phyloP scores from a whole-genome alignment of 805 yeast genomes.

The Candida boleticola region DNA sequence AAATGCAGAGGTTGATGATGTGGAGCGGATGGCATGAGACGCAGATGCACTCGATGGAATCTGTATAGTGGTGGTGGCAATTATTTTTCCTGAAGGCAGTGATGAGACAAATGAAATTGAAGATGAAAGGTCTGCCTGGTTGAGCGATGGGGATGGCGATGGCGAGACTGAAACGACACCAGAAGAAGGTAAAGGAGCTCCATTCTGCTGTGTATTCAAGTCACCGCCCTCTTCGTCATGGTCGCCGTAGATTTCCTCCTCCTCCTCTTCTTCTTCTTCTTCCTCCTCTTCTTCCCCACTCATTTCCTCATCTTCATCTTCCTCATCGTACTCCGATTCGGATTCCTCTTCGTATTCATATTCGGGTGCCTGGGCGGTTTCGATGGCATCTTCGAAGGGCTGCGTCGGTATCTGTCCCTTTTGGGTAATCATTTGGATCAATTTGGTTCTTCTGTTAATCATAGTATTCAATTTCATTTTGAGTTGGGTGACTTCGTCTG shows the following conservation, averaged over 20 bases:
- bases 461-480: slow-evolving; percentile 21
- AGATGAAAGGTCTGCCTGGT: background rate
- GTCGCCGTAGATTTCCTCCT: background rate
- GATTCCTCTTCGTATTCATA: background rate
- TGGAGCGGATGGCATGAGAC: slow-evolving; percentile 51
- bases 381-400: background rate
- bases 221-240: background rate
- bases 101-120: background rate
- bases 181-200: background rate
- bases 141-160: slow-evolving; percentile 16
- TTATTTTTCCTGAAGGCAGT: background rate
- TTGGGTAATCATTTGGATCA: slow-evolving; percentile 15
- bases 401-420: slow-evolving; percentile 3
- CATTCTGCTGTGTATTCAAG: background rate
- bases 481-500: slow-evolving; percentile 23
- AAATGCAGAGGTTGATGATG: background rate
- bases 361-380: background rate
- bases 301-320: background rate
- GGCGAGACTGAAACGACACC: background rate
- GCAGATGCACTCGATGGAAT: slow-evolving; percentile 16
- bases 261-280: background rate
- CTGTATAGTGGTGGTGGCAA: slow-evolving; percentile 4
- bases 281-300: background rate
- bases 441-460: slow-evolving; percentile 18
- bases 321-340: slow-evolving; percentile 1